Base-by-base conservation (phyloP, 1,284 basidiomycete species). In the Papiliotrema fonsecae region DNA sequence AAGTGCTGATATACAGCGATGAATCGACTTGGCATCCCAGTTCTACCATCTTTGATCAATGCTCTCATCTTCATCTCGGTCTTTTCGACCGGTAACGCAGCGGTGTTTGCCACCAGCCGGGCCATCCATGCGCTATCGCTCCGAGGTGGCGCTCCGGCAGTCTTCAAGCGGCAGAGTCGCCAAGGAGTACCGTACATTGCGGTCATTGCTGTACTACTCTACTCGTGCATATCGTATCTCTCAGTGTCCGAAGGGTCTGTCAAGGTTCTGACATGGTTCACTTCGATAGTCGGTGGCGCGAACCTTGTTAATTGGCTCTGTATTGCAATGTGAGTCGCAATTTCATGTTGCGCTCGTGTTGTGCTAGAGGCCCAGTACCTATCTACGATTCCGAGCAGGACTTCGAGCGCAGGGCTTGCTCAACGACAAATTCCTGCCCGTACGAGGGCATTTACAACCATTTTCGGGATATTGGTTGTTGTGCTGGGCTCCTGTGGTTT, bases 1-100 rank as follows among this genome's bases (percentile, higher is more conserved):
- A 26, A 42, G 4, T 24, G 6, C 5, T 42, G 34, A 6, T 35
- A 19, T 19, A 28, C 40, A 42, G 40, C 40, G 10, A 67, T 76
- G 60, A 56, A 69, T 45, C 51, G 57, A 5, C 68, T 74, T 1
- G 61, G 61, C 5, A 73, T 73, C 37, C 63, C 64, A n/a, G 45
- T 62, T 16, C 56, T 74, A 3, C 69, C 67, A 2, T 60, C 60
- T 13, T 47, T 73, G 32, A 67, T 77, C 60, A 70, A 69, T 47
- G 67, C 59, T 2, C 47, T 60, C n/a, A 50, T 70, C 18, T 45
- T 72, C 28, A 51, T 68, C 35, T 70, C 69, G 25, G 66, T 70
- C 24, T 67, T 72, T 45, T 70, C 65, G 2, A 69, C 71, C n/a
- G 71, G 51, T 19, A 58, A 59, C 49, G 45, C 52, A 13, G 54